A percentile compares a stretch with the other conserved stretches of the same genome.
Conservation (phyloP, 805 yeast genomes). For the Spathaspora arborariae region DNA sequence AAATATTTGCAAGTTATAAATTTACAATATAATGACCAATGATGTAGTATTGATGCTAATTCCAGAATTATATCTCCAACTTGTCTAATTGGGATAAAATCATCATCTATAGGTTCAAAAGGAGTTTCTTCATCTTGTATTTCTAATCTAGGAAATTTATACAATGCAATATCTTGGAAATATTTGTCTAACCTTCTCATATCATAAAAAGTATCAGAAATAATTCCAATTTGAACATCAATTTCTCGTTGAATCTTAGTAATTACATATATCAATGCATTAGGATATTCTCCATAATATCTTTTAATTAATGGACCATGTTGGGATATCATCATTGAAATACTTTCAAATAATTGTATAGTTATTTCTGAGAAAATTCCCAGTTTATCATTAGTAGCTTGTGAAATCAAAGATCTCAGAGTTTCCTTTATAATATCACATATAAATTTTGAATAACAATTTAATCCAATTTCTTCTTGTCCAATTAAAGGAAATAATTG, state of each 20-base stretch:
- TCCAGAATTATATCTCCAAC: slow-evolving; percentile 69
- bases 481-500: slow-evolving; percentile 85
- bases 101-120: slow-evolving; percentile 14
- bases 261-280: slow-evolving; percentile 63
- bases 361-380: slow-evolving; percentile 60
- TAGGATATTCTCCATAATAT: slow-evolving; percentile 57
- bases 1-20: slow-evolving; percentile 69
- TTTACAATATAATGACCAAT: slow-evolving; percentile 79
- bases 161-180: slow-evolving; percentile 51
- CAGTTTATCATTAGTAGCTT: slow-evolving; percentile 22
- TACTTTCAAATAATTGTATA: slow-evolving; percentile 73
- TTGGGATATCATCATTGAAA: slow-evolving; percentile 79
- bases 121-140: slow-evolving; percentile 7
- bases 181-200: slow-evolving; percentile 55
- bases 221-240: slow-evolving; percentile 88
- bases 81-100: slow-evolving; percentile 51
- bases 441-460: slow-evolving; percentile 80
- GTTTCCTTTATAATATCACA: slow-evolving; percentile 81
- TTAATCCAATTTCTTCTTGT: slow-evolving; percentile 65
- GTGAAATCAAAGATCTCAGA: slow-evolving; percentile 60
- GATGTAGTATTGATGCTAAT: slow-evolving; percentile 69
- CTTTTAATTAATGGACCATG: slow-evolving; percentile 75
- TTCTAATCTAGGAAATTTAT: slow-evolving; percentile 34
- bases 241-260: slow-evolving; percentile 78
- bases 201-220: slow-evolving; percentile 83